Percentiles rank a stretch among this genome's conserved stretches.
phyloP scores from a whole-genome alignment of 352 stramenopile genomes.

The Pythium plurisporium region DNA sequence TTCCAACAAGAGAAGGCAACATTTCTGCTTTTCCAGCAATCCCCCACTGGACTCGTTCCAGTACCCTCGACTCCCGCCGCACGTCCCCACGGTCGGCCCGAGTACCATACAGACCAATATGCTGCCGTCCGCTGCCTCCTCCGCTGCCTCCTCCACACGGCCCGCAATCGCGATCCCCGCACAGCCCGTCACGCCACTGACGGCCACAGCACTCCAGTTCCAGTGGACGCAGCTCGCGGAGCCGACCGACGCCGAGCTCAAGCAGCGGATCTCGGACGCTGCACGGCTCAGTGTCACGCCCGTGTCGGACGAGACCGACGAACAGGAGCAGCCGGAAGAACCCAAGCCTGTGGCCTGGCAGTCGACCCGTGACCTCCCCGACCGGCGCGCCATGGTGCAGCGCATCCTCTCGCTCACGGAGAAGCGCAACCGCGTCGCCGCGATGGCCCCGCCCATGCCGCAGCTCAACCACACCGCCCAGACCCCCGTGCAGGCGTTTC shows the following conservation, averaged over 20 bases:
- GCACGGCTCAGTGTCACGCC: slow-evolving; percentile 15
- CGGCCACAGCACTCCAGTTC: slow-evolving; percentile 21
- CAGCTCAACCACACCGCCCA: slow-evolving; percentile 12
- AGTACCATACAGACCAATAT: slow-evolving; percentile 4
- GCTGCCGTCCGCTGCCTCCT: not conserved
- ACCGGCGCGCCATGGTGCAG: slow-evolving; percentile 80
- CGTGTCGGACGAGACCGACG: slow-evolving; percentile 10
- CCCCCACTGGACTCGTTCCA: too few relatives aligned
- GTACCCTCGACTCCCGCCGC: too few relatives aligned
- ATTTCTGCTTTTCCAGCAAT: too few relatives aligned
- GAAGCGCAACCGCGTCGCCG: slow-evolving; percentile 51
- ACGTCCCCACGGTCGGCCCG: not conserved
- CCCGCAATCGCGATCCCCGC: not conserved
- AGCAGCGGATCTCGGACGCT: slow-evolving; percentile 12
- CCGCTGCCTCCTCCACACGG: not conserved
- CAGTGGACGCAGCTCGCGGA: slow-evolving; percentile 23
- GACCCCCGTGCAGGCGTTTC: not conserved
- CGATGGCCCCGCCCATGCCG: slow-evolving; percentile 51
- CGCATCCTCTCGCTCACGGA: slow-evolving; percentile 84
- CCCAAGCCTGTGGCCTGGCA: slow-evolving; percentile 50
- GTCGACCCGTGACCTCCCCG: slow-evolving; percentile 70
- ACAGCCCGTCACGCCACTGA: slow-evolving; percentile 21
- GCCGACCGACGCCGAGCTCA: slow-evolving; percentile 21
- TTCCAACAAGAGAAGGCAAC: too few relatives aligned
- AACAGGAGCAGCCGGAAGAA: slow-evolving; percentile 8